phyloP scores from a whole-genome alignment of 2,329 filamentous ascomycete species.

The Aspergillus neotritici region DNA sequence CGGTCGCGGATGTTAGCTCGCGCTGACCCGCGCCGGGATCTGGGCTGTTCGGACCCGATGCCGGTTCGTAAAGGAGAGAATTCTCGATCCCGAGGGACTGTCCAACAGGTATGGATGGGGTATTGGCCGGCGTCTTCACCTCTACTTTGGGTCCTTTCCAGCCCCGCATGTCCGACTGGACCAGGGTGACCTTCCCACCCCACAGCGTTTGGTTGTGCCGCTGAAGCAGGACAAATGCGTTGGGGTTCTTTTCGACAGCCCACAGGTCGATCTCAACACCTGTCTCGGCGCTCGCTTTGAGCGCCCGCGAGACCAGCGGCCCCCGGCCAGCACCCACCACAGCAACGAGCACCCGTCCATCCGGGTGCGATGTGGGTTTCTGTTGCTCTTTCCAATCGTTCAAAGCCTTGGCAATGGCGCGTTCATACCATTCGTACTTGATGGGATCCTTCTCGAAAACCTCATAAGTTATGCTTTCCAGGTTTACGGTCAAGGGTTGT shows the following conservation, averaged over 20 bases:
- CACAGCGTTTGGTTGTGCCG: constrained; percentile 79
- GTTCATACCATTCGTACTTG: constrained; percentile 95
- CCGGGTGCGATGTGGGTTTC: constrained; percentile 67
- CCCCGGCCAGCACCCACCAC: constrained; percentile 92
- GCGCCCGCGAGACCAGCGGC: constrained; percentile 79
- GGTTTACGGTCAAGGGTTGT: constrained; percentile 89
- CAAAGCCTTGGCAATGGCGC: constrained; percentile 73
- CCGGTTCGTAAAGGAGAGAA: constrained; percentile 18
- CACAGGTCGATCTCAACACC: constrained; percentile 78
- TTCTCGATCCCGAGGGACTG: constrained; percentile 31
- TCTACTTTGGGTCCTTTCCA: constrained; percentile 70
- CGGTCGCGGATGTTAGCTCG: constrained; percentile 26
- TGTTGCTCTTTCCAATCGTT: constrained; percentile 67
- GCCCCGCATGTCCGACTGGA: constrained; percentile 94
- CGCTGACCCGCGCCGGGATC: constrained; percentile 35
- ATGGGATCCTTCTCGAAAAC: constrained; percentile 98
- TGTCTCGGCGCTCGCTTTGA: constrained; percentile 71
- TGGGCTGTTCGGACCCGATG: constrained; percentile 27
- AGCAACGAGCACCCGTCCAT: constrained; percentile 72
- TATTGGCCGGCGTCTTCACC: constrained; percentile 15
- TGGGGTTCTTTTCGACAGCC: constrained; percentile 97
- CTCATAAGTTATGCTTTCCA: constrained; percentile 96
- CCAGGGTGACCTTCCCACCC: constrained; percentile 72
- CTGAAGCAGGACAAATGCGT: constrained; percentile 88
- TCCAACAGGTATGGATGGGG: constrained; percentile 22